These are phyloP conservation scores for Lathyrus oleraceus DNA, from an alignment of 306 rosid genomes.

Conservation along the genomic window DNA sequence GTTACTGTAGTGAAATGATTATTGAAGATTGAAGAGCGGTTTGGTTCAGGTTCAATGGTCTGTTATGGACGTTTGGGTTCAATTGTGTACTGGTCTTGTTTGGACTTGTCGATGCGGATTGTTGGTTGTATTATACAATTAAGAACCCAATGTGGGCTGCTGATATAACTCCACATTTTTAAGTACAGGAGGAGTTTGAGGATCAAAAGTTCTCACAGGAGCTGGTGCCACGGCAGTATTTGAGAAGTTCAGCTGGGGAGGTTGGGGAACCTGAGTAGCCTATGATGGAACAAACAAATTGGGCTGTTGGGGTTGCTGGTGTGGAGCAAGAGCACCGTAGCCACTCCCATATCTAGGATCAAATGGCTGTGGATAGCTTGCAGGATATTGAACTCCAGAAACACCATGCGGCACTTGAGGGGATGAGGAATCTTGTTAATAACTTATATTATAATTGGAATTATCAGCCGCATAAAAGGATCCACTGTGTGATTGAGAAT, in stretches of 20 bases:
- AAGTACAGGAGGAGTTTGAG: slow-evolving; percentile 68
- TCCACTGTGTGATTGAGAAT: slow-evolving; percentile 52
- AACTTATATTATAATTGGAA: slow-evolving; percentile 46
- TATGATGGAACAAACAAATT: slow-evolving; percentile 72
- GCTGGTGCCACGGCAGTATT: slow-evolving; percentile 54
- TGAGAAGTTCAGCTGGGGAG: slow-evolving; percentile 57
- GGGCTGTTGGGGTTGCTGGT: slow-evolving; percentile 63
- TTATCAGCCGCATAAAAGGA: slow-evolving; percentile 53
- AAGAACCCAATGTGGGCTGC: no score
- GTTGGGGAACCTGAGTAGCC: slow-evolving; percentile 56
- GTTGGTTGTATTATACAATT: no score
- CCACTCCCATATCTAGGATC: slow-evolving; percentile 58
- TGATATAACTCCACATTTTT: no score
- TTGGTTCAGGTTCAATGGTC: no score
- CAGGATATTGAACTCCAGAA: slow-evolving; percentile 59
- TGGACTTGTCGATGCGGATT: no score
- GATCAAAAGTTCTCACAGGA: slow-evolving; percentile 64
- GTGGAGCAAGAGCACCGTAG: slow-evolving; percentile 48
- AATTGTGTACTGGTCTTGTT: no score
- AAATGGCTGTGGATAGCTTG: slow-evolving; percentile 55
- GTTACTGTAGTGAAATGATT: no score
- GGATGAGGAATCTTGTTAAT: slow-evolving; percentile 61
- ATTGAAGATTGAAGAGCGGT: no score
- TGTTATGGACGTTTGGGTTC: no score
- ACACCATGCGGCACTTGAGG: slow-evolving; percentile 55